Conservation (phyloP, 257 asterid genomes). For the Przewalskia tangutica region DNA sequence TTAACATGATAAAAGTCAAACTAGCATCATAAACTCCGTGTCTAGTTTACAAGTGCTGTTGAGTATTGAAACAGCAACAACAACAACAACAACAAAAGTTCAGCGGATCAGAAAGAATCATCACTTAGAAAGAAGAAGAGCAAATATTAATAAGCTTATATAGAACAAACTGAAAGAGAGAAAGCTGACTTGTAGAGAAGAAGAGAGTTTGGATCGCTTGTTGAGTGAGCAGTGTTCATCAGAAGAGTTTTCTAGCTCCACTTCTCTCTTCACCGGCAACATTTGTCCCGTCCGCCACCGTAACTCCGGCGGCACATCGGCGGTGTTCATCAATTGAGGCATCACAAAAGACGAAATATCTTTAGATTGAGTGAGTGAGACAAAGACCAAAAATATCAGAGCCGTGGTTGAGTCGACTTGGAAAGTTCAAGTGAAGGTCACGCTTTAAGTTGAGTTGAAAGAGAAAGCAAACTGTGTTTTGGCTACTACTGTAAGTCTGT, state of each 20-base stretch:
- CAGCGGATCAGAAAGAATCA: background rate
- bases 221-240: constrained; percentile 29
- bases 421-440: background rate
- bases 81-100: background rate
- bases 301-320: constrained; percentile 7
- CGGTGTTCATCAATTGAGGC: constrained; percentile 20
- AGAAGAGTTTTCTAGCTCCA: constrained; percentile 26
- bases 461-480: background rate
- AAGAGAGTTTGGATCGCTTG: constrained; percentile 32
- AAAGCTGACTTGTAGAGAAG: constrained; percentile 13
- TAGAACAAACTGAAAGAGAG: background rate
- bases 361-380: background rate
- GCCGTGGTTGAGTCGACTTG: background rate
- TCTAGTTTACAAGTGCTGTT: background rate
- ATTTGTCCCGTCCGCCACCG: constrained; percentile 17
- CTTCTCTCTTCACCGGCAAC: constrained; percentile 30
- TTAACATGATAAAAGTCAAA: background rate
- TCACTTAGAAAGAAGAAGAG: background rate
- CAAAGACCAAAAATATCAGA: background rate
- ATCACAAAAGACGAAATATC: background rate
- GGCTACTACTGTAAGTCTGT: too few species aligned
- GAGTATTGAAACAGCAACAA: background rate
- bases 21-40: background rate
- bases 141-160: too few species aligned
- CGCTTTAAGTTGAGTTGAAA: background rate